Base-by-base conservation (phyloP, 345 rosid species). In the Linum trigynum region DNA sequence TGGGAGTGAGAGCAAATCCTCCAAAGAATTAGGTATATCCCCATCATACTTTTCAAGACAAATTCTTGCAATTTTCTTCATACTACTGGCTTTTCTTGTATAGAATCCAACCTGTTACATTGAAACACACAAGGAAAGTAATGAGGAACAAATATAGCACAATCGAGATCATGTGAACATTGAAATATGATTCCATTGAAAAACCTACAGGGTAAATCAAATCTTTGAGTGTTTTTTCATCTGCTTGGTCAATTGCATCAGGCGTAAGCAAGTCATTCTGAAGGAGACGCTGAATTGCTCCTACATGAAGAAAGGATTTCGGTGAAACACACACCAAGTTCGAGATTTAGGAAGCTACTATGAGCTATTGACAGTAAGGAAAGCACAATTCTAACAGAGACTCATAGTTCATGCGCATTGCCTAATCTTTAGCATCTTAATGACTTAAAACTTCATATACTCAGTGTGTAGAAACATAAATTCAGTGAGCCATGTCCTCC, bases 61-160 rank as follows among this genome's bases (percentile, higher is more conserved):
- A 62, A 86, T 81, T 43, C 80, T 82, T n/a, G 97, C 94, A 69
- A 92, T 86, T 74, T 89, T 92, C 86, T 92, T 92, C 92, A 88
- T 60, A 75, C 87, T 85, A 71, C 65, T 74, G 63, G 98, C 97
- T 82, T 90, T 92, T 76, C 96, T 82, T 56, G 90, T 81, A 75
- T 90, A 90, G 78, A 90, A 90, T n/a, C 97, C 97, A 39, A 92
- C 98, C 97, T 92, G 58, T 36, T 36, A 66, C 23, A 59, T 7
- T 4, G 4, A 55, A 1, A 55, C 12, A 38, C 15, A 55, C 38
- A 1, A 51, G 3, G n/a, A 59, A 45, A 39, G 35, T 38, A 39
- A 8, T 8, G 59, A 55, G 59, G 67, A 67, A 42, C 7, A 6
- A 14, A 67, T 38, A 16, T 17, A 16, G 5, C 42, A 11, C 35